These are phyloP conservation scores for Monilinia polystroma DNA, from an alignment of 2,329 filamentous ascomycete genomes.

Conservation along the genomic window DNA sequence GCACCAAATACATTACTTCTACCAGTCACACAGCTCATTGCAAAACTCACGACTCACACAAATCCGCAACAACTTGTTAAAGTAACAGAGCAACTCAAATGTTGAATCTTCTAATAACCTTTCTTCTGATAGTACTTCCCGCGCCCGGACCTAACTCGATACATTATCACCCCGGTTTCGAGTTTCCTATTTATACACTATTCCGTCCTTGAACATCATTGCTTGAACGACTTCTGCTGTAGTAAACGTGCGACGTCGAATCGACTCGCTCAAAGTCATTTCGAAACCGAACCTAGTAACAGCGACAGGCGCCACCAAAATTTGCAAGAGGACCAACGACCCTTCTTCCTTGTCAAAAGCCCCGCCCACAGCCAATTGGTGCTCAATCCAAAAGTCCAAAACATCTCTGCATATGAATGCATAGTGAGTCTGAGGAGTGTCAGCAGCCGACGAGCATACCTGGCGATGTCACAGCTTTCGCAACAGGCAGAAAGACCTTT, in stretches of 20 bases:
- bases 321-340: constrained; percentile 19
- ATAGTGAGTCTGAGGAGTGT: constrained; percentile 35
- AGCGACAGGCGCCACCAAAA: constrained; percentile 28
- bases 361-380: constrained; percentile 27
- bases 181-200: constrained; percentile 21
- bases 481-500: constrained; percentile 36
- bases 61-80: background rate
- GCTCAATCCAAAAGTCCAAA: constrained; percentile 21
- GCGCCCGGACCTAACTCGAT: constrained; percentile 22
- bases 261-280: constrained; percentile 34
- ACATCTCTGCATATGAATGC: constrained; percentile 26
- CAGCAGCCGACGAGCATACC: constrained; percentile 22
- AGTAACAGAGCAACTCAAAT: background rate
- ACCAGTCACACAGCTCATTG: too few relatives aligned
- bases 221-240: constrained; percentile 30
- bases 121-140: constrained; percentile 10
- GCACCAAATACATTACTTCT: too few relatives aligned
- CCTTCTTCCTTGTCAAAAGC: constrained; percentile 24
- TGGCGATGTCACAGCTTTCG: constrained; percentile 29
- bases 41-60: background rate
- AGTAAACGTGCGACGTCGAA: constrained; percentile 37
- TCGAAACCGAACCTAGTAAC: constrained; percentile 35
- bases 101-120: too few relatives aligned
- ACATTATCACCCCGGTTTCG: constrained; percentile 17
- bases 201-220: constrained; percentile 24